phyloP scores from a whole-genome alignment of 441 rosid genomes.

The Corymbia citriodora region DNA sequence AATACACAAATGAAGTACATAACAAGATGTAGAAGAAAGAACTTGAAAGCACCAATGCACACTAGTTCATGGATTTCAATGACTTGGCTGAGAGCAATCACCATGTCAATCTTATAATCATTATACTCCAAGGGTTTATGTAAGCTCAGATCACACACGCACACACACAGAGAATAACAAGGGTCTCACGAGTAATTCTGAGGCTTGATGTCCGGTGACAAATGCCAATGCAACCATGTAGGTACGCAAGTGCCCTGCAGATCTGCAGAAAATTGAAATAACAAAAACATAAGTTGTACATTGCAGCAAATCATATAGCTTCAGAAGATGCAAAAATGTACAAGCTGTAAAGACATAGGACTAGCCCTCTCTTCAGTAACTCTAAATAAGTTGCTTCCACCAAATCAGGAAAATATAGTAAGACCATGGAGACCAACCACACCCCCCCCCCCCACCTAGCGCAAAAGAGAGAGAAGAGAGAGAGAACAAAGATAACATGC shows the following conservation, averaged over 20 bases:
- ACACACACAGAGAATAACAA: neutral
- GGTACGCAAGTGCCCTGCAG: conserved; percentile 92
- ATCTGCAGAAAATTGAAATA: conserved; percentile 48
- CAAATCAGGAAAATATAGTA: neutral
- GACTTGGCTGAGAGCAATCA: neutral
- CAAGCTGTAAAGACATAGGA: neutral
- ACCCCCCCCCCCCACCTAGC: neutral
- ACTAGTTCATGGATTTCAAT: neutral
- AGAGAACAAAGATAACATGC: neutral
- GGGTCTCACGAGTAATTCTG: conserved; percentile 82
- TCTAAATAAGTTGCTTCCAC: neutral
- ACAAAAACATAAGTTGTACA: neutral
- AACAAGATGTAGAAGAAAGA: neutral
- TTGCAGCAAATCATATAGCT: neutral
- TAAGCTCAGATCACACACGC: neutral
- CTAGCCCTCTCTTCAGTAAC: neutral
- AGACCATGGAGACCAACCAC: neutral
- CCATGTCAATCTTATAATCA: neutral
- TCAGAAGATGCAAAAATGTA: neutral
- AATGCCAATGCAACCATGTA: conserved; percentile 85
- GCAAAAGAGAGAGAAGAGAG: neutral
- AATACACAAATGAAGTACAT: neutral
- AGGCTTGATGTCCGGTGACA: conserved; percentile 99
- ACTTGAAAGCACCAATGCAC: neutral
- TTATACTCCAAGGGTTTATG: neutral